These are phyloP conservation scores for Boechera retrofracta DNA, from an alignment of 345 rosid genomes.

Conservation along the genomic window DNA sequence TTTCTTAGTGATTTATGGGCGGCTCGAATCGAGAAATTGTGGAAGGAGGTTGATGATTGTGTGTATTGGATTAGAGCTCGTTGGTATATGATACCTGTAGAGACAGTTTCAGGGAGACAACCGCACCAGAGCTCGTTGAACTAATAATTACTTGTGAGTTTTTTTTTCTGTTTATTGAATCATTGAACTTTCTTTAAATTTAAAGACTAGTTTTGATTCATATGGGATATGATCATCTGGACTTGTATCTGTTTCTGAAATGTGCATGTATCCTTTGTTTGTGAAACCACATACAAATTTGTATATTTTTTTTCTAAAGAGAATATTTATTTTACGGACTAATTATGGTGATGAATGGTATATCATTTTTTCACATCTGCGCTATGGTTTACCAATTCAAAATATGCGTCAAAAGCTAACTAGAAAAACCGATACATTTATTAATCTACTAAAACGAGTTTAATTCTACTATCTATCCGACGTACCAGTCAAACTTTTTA, in stretches of 20 bases:
- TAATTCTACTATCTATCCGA: too few species aligned
- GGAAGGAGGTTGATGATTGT: slow-evolving; percentile 75
- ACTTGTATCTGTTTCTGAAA: not conserved
- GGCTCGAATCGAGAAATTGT: slow-evolving; percentile 74
- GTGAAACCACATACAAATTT: slow-evolving; percentile 27
- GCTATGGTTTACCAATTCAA: too few species aligned
- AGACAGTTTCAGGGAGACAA: slow-evolving; percentile 85
- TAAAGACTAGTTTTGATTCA: slow-evolving; percentile 36
- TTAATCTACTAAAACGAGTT: too few species aligned
- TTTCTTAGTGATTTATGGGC: slow-evolving; percentile 84
- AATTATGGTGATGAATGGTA: not conserved
- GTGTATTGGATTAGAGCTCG: slow-evolving; percentile 74
- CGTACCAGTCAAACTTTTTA: too few species aligned
- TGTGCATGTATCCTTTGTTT: slow-evolving; percentile 30
- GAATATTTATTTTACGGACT: not conserved
- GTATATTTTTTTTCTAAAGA: not conserved
- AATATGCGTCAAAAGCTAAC: too few species aligned
- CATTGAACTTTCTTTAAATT: slow-evolving; percentile 22
- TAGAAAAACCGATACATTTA: too few species aligned
- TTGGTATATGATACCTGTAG: slow-evolving; percentile 94
- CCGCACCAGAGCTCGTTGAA: slow-evolving; percentile 32
- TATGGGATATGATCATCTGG: slow-evolving; percentile 2
- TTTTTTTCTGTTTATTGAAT: not conserved
- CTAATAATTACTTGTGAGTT: slow-evolving; percentile 57
- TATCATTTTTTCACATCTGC: not conserved